A percentile compares a stretch with the other conserved stretches of the same genome.
Conservation (phyloP, 2,329 filamentous ascomycete genomes). For the Grosmannia penicillata region DNA sequence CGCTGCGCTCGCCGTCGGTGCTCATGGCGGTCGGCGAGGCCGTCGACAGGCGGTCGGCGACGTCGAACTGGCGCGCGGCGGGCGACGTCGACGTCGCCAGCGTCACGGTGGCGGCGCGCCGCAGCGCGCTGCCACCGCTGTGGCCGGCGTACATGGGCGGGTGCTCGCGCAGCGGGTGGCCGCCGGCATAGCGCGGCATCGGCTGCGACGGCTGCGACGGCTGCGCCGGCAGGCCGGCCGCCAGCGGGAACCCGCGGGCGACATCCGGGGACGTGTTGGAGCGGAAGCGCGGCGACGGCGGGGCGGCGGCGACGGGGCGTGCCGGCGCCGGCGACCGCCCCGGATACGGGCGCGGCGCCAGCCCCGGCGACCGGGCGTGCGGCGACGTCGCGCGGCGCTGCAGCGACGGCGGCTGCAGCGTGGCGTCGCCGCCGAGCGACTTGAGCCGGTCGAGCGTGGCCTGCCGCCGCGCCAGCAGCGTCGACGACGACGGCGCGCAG, state of each 20-base stretch:
- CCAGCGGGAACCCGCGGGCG: no score
- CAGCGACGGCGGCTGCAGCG: constrained; percentile 12
- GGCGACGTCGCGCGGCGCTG: constrained; percentile 35
- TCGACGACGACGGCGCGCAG: constrained; percentile 15
- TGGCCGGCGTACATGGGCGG: no score
- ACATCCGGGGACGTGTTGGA: constrained; percentile 44
- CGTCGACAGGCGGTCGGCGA: constrained; percentile 21
- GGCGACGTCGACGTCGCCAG: background rate
- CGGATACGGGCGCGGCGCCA: no score
- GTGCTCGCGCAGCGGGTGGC: constrained; percentile 9
- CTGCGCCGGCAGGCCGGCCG: background rate
- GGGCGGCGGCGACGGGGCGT: constrained; percentile 8
- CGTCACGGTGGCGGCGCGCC: background rate
- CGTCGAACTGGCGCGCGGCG: background rate
- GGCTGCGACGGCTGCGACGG: no score
- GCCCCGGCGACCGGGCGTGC: constrained; percentile 28
- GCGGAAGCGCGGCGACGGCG: constrained; percentile 24
- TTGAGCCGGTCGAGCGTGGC: constrained; percentile 43
- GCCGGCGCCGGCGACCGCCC: background rate
- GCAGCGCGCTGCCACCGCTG: no score
- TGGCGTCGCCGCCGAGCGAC: constrained; percentile 33
- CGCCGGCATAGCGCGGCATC: no score
- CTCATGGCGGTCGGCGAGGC: constrained; percentile 23
- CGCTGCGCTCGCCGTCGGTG: background rate
- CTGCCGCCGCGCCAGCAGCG: constrained; percentile 41